Evolutionary conservation across 2,329 filamentous ascomycete genomes (phyloP).

Genomic region (Macroventuria anomochaeta): DNA sequence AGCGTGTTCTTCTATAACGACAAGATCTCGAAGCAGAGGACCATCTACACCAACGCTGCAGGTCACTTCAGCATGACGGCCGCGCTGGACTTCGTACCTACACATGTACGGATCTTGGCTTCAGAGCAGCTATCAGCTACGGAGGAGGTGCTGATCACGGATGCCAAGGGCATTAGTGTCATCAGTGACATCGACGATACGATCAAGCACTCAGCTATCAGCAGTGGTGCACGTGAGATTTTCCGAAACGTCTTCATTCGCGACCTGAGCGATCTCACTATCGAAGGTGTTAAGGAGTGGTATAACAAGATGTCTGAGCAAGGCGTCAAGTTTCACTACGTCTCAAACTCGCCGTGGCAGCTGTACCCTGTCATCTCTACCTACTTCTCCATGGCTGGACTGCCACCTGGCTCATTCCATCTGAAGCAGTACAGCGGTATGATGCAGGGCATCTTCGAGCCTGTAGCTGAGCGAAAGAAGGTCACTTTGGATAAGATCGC

Average conservation of each 20-base stretch:
- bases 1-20: conserved; percentile 97
- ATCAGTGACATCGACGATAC: conserved; percentile 99
- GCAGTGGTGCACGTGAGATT: conserved; percentile 85
- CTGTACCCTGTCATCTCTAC: conserved; percentile 86
- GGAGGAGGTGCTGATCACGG: conserved; percentile 77
- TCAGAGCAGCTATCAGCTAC: conserved; percentile 84
- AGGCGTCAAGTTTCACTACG: conserved; percentile 92
- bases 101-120: conserved; percentile 84
- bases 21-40: conserved; percentile 78
- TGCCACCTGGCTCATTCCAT: conserved; percentile 90
- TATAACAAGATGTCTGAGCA: conserved; percentile 77
- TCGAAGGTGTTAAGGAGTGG: conserved; percentile 90
- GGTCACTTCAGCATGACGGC: conserved; percentile 87
- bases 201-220: conserved; percentile 92
- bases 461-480: conserved; percentile 93
- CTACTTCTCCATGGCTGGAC: conserved; percentile 79
- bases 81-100: conserved; percentile 87
- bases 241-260: conserved; percentile 96
- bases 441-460: conserved; percentile 97
- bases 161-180: conserved; percentile 81
- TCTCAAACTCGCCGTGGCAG: conserved; percentile 99
- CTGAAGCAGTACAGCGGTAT: conserved; percentile 96
- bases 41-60: conserved; percentile 82
- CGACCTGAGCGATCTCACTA: conserved; percentile 78
- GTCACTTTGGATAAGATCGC: conserved; percentile 84